A percentile compares a stretch with the other conserved stretches of the same genome.
Evolutionary conservation across 352 stramenopile genomes (phyloP).

Genomic region (Aphanomyces stellatus): DNA sequence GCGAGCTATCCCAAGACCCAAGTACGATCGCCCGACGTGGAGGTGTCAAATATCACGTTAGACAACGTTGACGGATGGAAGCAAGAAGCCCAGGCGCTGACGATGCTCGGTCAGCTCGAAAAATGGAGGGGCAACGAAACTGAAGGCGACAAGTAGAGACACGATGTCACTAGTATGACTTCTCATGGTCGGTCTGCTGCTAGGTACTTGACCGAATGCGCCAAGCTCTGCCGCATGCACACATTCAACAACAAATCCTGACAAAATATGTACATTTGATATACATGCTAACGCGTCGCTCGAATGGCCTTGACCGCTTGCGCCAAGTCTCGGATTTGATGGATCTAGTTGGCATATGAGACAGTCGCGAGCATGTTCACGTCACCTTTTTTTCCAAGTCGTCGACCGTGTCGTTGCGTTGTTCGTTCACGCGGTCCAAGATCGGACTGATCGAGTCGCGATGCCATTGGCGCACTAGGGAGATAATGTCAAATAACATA

Average conservation of each 20-base stretch:
- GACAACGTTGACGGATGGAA: slow-evolving; percentile 42
- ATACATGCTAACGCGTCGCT: neutral
- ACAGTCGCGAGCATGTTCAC: neutral
- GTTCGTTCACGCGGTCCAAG: neutral
- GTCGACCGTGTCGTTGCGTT: slow-evolving; percentile 6
- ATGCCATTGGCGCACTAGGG: slow-evolving; percentile 14
- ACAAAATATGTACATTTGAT: neutral
- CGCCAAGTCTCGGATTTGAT: neutral
- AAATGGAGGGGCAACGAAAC: slow-evolving; percentile 55
- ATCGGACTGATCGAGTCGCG: neutral
- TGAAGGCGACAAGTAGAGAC: slow-evolving; percentile 35
- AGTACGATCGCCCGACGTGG: neutral
- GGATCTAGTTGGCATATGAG: neutral
- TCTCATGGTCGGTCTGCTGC: too few relatives aligned
- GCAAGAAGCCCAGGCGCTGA: slow-evolving; percentile 42
- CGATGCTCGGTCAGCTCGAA: slow-evolving; percentile 66
- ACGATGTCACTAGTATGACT: too few relatives aligned
- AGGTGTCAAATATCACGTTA: neutral
- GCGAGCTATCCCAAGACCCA: slow-evolving; percentile 19
- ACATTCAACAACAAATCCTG: slow-evolving; percentile 31
- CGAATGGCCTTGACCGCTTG: neutral
- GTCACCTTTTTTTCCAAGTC: slow-evolving; percentile 13
- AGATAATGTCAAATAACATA: neutral
- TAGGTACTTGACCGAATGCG: slow-evolving; percentile 36
- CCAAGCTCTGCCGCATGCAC: slow-evolving; percentile 39